Base-by-base conservation (phyloP, 75 land plant genomes). In the Pinus albicaulis region DNA sequence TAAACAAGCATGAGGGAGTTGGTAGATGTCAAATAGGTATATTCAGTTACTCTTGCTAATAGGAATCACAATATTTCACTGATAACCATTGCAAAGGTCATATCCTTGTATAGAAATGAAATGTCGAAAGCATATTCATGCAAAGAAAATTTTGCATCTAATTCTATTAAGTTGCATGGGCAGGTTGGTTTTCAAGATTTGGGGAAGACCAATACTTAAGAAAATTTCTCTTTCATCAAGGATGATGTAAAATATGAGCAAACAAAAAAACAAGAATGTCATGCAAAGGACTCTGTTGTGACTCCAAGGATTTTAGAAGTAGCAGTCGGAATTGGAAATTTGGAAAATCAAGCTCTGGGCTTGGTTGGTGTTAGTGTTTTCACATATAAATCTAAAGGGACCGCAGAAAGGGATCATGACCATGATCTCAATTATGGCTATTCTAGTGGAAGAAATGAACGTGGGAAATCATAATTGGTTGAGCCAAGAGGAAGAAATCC, bases 21-120 rank as follows among this genome's bases (percentile, higher is more conserved):
- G 5, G 82, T 56, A 63, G 93, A 83, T 77, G 73, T 26, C 28
- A 85, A 85, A 71, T 75, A 64, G 13, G 24, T 23, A 13, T 17
- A 58, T 65, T 23, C 69, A 34, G 88, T 82, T 58, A 48, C 63
- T 7, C 74, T 64, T 38, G 79, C 25, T 23, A 31, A 71, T 63
- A 86, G 74, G 56, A 77, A 76, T 20, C 76, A 55, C 59, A 63
- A 41, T 34, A 23, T 36, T 48, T 68, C 59, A 25, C 73, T 80
- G 17, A 44, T 61, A 62, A 73, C 72, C 44, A 81, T 79, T 55
- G 73, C 83, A 73, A 84, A 78, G 25, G 44, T 78, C 13, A 57
- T 74, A 57, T 74, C 76, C 59, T 74, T 77, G 16, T 76, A 84
- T 72, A 80, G 72, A 44, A 82, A 80, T 76, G 31, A 56, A 16